Base-by-base conservation (phyloP, 2,329 filamentous ascomycete species). In the Pseudogymnoascus sp. region DNA sequence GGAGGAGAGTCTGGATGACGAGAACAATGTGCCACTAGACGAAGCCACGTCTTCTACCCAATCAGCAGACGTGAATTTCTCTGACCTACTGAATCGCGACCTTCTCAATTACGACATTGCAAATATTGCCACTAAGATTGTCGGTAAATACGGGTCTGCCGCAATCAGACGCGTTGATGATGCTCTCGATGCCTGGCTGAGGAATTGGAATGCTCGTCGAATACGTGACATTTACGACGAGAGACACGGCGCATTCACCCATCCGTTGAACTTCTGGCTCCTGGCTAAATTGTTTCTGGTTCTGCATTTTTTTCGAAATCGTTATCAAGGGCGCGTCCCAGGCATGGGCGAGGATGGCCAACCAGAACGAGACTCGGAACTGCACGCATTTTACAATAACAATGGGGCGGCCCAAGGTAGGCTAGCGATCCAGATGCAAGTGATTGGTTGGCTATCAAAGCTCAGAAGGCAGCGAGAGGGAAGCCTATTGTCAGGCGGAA, bases 51-150 rank as follows among this genome's bases (percentile, higher is more conserved):
- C 44, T 16, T 50, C 44, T 14, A 16, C 14, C 24, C 44, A 50
- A 50, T 50, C 44, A 16, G n/a, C 44, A 29, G 44, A 50, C 14
- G 14, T 29, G 24, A 50, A 50, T 50, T 50, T 50, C 14, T 50
- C 44, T 7, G 44, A 50, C 44, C 26, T 50, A 50, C 24, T 50
- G 14, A 50, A 50, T 6, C 44, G 44, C 24, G 44, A 50, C 44
- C 44, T 50, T 14, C 44, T 50, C 44, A 50, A 50, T 50, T 50
- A 50, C 44, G 44, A 50, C 44, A 29, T 50, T n/a, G 44, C 44
- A 50, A 50, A 50, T 50, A 50, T 50, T 50, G 44, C 44, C 24
- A 50, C 13, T 29, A 26, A 29, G 24, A 50, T 50, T 50, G 44
- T 50, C 21, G 44, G 44, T 50, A 50, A 50, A 16, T 50, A 50